phyloP scores from a whole-genome alignment of 305 asterid genomes.

The Fraxinus greggii region DNA sequence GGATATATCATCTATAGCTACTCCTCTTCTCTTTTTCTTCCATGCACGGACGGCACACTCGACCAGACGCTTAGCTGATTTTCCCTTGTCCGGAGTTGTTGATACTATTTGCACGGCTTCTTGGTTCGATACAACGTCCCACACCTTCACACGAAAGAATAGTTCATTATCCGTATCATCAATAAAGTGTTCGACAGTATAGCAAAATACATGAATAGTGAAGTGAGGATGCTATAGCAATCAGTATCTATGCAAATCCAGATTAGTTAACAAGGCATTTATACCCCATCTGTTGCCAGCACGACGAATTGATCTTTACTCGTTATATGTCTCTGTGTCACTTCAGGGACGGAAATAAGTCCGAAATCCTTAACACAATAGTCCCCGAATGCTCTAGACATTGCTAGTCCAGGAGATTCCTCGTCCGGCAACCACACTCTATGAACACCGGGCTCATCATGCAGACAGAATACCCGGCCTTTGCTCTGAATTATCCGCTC shows the following conservation, averaged over 20 bases:
- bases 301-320: slow-evolving; percentile 71
- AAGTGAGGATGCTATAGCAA: neutral
- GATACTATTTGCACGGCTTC: slow-evolving; percentile 82
- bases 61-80: slow-evolving; percentile 73
- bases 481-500: slow-evolving; percentile 68
- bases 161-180: neutral
- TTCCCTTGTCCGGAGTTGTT: slow-evolving; percentile 42
- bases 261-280: slow-evolving; percentile 1
- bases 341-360: slow-evolving; percentile 83
- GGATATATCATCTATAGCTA: slow-evolving; percentile 93
- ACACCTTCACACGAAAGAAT: slow-evolving; percentile 48
- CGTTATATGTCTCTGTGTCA: slow-evolving; percentile 65
- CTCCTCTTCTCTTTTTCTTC: slow-evolving; percentile 73
- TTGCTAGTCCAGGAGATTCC: slow-evolving; percentile 90
- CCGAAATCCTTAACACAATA: slow-evolving; percentile 78
- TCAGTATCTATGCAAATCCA: neutral
- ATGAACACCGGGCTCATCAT: slow-evolving; percentile 83
- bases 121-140: slow-evolving; percentile 91
- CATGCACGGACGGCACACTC: slow-evolving; percentile 69
- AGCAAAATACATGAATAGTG: neutral
- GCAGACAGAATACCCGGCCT: slow-evolving; percentile 71
- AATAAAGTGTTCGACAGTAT: neutral
- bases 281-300: slow-evolving; percentile 96
- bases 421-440: slow-evolving; percentile 85
- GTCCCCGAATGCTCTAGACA: slow-evolving; percentile 97